Evolutionary conservation across 2,329 filamentous ascomycete genomes (phyloP), one percentile per base, ranked within the genome.

Genomic region (Phialophora expanda): DNA sequence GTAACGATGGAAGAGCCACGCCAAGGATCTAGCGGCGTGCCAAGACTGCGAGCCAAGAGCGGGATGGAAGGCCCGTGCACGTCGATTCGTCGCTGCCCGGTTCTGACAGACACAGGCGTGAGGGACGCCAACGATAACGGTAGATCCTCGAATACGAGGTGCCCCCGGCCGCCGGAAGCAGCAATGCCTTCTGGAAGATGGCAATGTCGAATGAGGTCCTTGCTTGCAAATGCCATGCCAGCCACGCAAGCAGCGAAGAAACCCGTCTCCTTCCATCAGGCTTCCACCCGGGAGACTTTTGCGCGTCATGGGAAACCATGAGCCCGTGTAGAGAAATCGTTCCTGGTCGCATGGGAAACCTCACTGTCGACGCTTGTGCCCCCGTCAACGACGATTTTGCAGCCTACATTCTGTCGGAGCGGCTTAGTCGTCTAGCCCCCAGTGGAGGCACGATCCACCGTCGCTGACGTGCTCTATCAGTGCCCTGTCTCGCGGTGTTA

Each of bases 31-130:
- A 54, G 48, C 11, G 11, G 46, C 46, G 48, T 30, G 58, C 58
- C 58, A 61, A 53, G 48, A 11, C 30, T 26, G 17, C 12, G 48
- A 32, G 58, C 58, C 58, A 61, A 61, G 58, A 54, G 58, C 48
- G 48, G 28, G 38, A 61, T 28, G 11, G 26, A 30, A 55, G 24
- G 28, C 17, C 28, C 14, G 17, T 55, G 5, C 8, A 28, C 34
- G 22, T 2, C 53, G 48, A 61, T 61, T 61, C 58, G 32, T 51
- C 20, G 20, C 38, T 38, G 12, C 38, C 28, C 5, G 30, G 4
- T 11, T 26, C 28, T 22, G 7, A 4, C 20, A 11, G 48, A 30
- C 58, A 24, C 24, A 3, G 24, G 24, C 2, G 24, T 24, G 24
- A 24, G 24, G 24, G 24, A 24, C 24, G 24, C 24, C 24, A 24